Conservation (phyloP, 2,329 filamentous ascomycete genomes). For the Pyrenophora teres region DNA sequence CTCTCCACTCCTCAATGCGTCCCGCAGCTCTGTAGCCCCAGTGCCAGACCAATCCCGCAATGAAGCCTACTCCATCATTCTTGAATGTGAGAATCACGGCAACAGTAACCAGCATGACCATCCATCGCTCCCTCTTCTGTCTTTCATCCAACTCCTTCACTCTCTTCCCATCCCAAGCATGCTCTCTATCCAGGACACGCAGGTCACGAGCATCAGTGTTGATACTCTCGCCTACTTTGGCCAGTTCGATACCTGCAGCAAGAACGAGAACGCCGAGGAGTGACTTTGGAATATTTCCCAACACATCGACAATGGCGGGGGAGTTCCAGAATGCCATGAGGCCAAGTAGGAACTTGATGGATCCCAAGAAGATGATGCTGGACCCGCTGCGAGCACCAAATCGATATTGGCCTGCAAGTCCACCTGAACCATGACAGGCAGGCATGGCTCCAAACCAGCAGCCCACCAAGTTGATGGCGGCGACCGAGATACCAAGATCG, state of each 20-base stretch:
- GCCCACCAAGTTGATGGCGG: slow-evolving; percentile 78
- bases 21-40: slow-evolving; percentile 60
- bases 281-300: slow-evolving; percentile 74
- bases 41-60: slow-evolving; percentile 80
- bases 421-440: slow-evolving; percentile 89
- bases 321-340: slow-evolving; percentile 66
- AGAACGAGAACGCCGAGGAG: slow-evolving; percentile 88
- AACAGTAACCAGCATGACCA: slow-evolving; percentile 86
- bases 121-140: slow-evolving; percentile 78
- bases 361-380: slow-evolving; percentile 78
- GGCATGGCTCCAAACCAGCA: slow-evolving; percentile 97
- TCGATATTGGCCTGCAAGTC: slow-evolving; percentile 85
- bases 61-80: slow-evolving; percentile 87
- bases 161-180: slow-evolving; percentile 46
- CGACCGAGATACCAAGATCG: slow-evolving; percentile 78
- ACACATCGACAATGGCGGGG: slow-evolving; percentile 70
- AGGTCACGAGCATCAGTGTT: slow-evolving; percentile 73
- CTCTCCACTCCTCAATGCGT: slow-evolving; percentile 32
- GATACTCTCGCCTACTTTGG: slow-evolving; percentile 80
- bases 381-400: slow-evolving; percentile 90
- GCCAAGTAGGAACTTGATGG: slow-evolving; percentile 76
- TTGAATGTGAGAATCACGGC: slow-evolving; percentile 81
- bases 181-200: slow-evolving; percentile 45
- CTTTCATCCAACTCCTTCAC: slow-evolving; percentile 64
- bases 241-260: slow-evolving; percentile 84